phyloP scores from a whole-genome alignment of 192 early-diverging fungal species.

The Coemansia sp. region DNA sequence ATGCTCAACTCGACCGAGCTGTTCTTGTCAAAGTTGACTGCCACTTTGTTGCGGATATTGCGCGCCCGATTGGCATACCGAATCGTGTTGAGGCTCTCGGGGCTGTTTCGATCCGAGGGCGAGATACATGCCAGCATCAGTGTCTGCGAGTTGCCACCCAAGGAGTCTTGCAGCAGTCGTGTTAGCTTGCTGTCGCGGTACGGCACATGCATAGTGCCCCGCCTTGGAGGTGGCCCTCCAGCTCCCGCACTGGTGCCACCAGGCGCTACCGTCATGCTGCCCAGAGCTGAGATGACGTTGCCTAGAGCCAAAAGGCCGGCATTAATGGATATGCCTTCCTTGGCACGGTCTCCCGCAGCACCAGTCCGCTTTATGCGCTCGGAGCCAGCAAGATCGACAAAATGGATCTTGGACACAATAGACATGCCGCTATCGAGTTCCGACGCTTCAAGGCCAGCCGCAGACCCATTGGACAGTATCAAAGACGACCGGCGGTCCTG shows the following conservation, averaged over 20 bases:
- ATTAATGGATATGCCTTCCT: constrained; percentile 98
- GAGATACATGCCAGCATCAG: constrained; percentile 97
- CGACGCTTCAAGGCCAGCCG: not conserved
- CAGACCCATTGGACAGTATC: not conserved
- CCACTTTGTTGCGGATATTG: constrained; percentile 93
- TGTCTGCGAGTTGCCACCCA: constrained; percentile 95
- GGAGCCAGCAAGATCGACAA: constrained; percentile 98
- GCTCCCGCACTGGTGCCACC: not conserved
- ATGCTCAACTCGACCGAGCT: constrained; percentile 54
- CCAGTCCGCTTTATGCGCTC: constrained; percentile 95
- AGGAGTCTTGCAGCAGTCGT: constrained; percentile 90
- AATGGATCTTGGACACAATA: constrained; percentile 90
- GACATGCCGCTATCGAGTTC: constrained; percentile 27
- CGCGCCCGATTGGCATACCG: constrained; percentile 96
- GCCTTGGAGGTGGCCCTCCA: constrained; percentile 33
- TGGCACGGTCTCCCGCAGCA: constrained; percentile 89
- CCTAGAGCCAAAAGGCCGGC: constrained; percentile 94
- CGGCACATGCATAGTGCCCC: constrained; percentile 73
- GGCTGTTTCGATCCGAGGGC: constrained; percentile 82
- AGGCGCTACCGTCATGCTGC: constrained; percentile 56
- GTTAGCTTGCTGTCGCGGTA: constrained; percentile 99
- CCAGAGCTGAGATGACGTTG: constrained; percentile 96
- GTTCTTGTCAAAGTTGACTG: constrained; percentile 67
- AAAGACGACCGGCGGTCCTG: constrained; percentile 66
- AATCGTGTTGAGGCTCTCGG: constrained; percentile 95